Evolutionary conservation across 2,329 filamentous ascomycete species (phyloP).

Genomic region (Tolypocladium pustulatum): DNA sequence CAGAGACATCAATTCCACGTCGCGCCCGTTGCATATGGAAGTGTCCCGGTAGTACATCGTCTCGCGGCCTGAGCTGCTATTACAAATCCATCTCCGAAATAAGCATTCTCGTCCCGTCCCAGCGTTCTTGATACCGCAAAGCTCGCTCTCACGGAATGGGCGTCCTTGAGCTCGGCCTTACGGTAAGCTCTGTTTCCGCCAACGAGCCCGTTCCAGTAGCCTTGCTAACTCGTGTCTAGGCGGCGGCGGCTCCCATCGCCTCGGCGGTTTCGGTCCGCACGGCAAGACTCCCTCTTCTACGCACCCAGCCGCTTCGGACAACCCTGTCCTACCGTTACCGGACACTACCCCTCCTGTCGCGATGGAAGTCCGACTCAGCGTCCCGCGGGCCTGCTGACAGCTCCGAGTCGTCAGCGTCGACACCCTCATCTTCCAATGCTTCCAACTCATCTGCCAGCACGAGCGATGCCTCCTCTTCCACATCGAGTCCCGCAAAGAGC

Average conservation of each 20-base stretch:
- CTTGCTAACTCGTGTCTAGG: neutral
- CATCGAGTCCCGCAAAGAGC: slow-evolving; percentile 2
- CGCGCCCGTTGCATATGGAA: neutral
- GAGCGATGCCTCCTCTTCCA: slow-evolving; percentile 9
- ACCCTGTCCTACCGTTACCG: slow-evolving; percentile 3
- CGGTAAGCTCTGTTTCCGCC: neutral
- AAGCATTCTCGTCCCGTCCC: neutral
- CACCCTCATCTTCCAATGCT: neutral
- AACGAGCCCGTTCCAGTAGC: neutral
- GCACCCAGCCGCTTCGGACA: slow-evolving; percentile 3
- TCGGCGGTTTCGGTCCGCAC: slow-evolving; percentile 11
- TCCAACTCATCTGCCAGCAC: neutral
- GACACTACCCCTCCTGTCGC: neutral
- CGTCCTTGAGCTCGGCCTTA: slow-evolving; percentile 4
- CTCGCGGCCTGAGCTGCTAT: neutral
- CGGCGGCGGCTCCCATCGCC: slow-evolving; percentile 7
- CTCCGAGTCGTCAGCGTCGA: neutral
- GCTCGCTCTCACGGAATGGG: slow-evolving; percentile 1
- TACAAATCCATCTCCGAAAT: neutral
- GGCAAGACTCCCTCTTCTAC: slow-evolving; percentile 5
- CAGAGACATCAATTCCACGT: neutral
- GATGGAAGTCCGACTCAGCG: slow-evolving; percentile 1
- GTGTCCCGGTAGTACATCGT: neutral
- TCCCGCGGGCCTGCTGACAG: neutral
- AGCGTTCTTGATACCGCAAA: neutral